Base-by-base conservation (phyloP, 2,329 filamentous ascomycete species). In the Ambrosiella xylebori region DNA sequence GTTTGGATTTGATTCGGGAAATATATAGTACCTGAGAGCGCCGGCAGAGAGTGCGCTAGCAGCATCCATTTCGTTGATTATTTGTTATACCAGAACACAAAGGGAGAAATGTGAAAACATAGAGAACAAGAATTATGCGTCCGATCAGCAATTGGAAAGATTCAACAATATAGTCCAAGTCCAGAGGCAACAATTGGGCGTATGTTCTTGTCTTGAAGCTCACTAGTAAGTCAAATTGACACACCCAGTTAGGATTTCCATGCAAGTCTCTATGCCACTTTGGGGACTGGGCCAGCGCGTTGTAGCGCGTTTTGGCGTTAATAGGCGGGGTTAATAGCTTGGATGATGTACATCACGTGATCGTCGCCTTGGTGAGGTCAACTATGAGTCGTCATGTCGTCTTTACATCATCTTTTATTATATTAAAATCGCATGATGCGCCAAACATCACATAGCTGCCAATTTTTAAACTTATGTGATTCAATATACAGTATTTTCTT, bases 301-400 rank as follows among this genome's bases (percentile, higher is more conserved):
- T 35, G 35, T 17, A 17, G 45, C 59, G 59, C 59, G 59, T 60
- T 54, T 58, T 60, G 59, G 59, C 41, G 50, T 57, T 41, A 57
- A 57, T 60, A 57, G 55, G 59, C 37, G 55, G 59, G 59, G 51
- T 54, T 54, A 12, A n/a, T 5, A 9, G 49, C 11, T 51, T 4
- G 45, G 27, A 39, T 19, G 51, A 38, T 4, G 37, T 12, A 39
- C 5, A 37, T 57, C 59, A 60, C 50, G 59, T 60, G 59, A 57
- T 4, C 38, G 36, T 35, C 40, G 35, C 40, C 54, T 49, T 49
- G 11, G 19, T 7, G 47, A n/a, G 12, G n/a, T 40, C 37, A 17
- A 35, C 37, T n/a, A 54, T 54, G 12, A 27, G 27, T 27, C 27
- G 27, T 3, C 27, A 27, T 27, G 27, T 4, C 4, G 27, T 4